Evolutionary conservation across 2,329 filamentous ascomycete species (phyloP).

Genomic region (Alternaria sp.): DNA sequence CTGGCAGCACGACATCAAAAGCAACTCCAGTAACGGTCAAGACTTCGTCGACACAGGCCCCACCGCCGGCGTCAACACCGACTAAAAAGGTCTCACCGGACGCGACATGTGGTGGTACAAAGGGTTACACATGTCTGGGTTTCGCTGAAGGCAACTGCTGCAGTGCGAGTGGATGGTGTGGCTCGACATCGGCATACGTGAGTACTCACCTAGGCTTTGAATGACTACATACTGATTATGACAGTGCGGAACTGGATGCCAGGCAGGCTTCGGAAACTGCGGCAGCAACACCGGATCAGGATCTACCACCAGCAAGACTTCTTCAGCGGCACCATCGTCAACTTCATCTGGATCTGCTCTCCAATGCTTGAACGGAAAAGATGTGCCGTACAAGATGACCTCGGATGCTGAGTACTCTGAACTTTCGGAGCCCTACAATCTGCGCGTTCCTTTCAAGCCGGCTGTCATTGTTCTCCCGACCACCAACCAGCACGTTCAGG

Average conservation of each 20-base stretch:
- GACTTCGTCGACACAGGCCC: conserved; percentile 16
- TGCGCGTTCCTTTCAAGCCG: conserved; percentile 52
- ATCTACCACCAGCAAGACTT: conserved; percentile 20
- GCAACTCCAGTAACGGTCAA: not conserved
- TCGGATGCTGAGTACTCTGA: conserved; percentile 31
- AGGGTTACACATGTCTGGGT: conserved; percentile 35
- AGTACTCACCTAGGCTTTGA: conserved; percentile 4
- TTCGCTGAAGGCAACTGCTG: conserved; percentile 47
- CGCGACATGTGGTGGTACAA: conserved; percentile 30
- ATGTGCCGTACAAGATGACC: conserved; percentile 42
- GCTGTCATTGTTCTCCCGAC: conserved; percentile 64
- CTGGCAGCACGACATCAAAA: conserved; percentile 10
- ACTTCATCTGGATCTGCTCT: conserved; percentile 18
- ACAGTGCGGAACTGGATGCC: conserved; percentile 43
- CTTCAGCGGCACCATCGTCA: conserved; percentile 20
- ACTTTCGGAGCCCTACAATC: conserved; percentile 47
- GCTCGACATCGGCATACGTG: conserved; percentile 33
- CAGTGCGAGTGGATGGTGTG: conserved; percentile 52
- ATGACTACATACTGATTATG: conserved; percentile 10
- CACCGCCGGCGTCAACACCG: conserved; percentile 26
- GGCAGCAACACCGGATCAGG: conserved; percentile 20
- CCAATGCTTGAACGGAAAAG: conserved; percentile 43
- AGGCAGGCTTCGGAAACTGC: conserved; percentile 41
- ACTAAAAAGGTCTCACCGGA: conserved; percentile 43
- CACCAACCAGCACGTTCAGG: conserved; percentile 61